These are phyloP conservation scores for Cladosporium sp. DNA, from an alignment of 2,329 filamentous ascomycete genomes.

Conservation along the genomic window DNA sequence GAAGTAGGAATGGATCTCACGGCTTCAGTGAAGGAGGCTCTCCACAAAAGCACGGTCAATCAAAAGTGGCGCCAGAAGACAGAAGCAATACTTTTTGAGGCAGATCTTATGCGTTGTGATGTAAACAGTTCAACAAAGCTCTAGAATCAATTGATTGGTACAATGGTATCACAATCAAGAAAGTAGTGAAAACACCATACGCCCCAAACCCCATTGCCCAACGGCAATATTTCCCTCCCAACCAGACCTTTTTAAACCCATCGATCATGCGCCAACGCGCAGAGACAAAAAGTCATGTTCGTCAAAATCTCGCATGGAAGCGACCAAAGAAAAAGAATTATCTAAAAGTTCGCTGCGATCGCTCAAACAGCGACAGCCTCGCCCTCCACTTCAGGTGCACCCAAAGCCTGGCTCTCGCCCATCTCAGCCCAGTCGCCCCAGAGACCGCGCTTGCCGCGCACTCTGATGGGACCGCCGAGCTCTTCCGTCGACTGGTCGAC, in stretches of 20 bases:
- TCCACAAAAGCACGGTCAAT: too few relatives aligned
- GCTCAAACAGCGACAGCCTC: neutral
- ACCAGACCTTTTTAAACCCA: neutral
- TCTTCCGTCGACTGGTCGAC: conserved; percentile 73
- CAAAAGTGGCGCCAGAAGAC: too few relatives aligned
- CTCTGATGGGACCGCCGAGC: conserved; percentile 77
- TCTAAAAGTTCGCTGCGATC: neutral
- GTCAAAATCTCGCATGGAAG: neutral
- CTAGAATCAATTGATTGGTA: neutral
- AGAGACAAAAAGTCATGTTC: neutral
- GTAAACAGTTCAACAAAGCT: neutral
- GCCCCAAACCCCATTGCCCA: neutral
- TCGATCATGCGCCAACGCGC: neutral
- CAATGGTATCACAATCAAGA: neutral
- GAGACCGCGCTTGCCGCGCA: conserved; percentile 89
- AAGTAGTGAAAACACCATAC: neutral
- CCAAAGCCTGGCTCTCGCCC: conserved; percentile 24
- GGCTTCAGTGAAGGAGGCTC: too few relatives aligned
- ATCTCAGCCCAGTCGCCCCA: conserved; percentile 96
- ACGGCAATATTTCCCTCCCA: neutral
- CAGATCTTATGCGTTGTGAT: neutral
- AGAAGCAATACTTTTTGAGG: too few relatives aligned
- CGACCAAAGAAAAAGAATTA: neutral
- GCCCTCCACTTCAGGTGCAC: conserved; percentile 31
- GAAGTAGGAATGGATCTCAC: too few relatives aligned